Conservation (phyloP, 257 asterid genomes). For the Coffea canephora region DNA sequence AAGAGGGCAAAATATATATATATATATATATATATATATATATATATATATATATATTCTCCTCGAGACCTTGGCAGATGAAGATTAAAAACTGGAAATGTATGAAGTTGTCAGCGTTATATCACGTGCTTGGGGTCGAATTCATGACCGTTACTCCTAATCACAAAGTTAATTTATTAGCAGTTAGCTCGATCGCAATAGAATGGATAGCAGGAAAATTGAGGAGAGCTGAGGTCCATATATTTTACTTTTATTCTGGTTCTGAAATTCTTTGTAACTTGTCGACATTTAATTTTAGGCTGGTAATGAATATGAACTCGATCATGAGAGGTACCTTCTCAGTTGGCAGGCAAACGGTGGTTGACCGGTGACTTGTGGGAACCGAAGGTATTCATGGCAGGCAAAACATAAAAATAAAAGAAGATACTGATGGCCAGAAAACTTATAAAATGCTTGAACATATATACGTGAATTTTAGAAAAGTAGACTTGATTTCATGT, state of each 20-base stretch:
- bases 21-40: neutral
- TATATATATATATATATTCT: neutral
- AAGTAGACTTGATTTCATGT: neutral
- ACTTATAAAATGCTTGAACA: too few species aligned
- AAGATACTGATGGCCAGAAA: too few species aligned
- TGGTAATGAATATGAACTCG: neutral
- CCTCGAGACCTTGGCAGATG: neutral
- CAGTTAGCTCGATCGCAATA: neutral
- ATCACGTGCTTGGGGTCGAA: constrained; percentile 44
- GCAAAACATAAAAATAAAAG: neutral
- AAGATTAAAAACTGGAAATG: neutral
- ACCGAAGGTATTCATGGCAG: neutral
- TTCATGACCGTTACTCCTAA: constrained; percentile 20
- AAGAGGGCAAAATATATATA: too few species aligned
- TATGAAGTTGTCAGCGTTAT: constrained; percentile 28
- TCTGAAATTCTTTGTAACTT: neutral
- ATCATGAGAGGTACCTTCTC: neutral
- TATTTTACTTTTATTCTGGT: neutral
- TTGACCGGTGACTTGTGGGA: neutral
- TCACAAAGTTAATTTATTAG: neutral
- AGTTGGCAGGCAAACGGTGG: neutral
- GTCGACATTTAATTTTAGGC: too few species aligned
- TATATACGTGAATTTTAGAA: neutral
- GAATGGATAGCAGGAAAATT: neutral
- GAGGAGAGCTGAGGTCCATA: neutral